Evolutionary conservation across 2,329 filamentous ascomycete genomes (phyloP).

Genomic region (Aspergillus ustus): DNA sequence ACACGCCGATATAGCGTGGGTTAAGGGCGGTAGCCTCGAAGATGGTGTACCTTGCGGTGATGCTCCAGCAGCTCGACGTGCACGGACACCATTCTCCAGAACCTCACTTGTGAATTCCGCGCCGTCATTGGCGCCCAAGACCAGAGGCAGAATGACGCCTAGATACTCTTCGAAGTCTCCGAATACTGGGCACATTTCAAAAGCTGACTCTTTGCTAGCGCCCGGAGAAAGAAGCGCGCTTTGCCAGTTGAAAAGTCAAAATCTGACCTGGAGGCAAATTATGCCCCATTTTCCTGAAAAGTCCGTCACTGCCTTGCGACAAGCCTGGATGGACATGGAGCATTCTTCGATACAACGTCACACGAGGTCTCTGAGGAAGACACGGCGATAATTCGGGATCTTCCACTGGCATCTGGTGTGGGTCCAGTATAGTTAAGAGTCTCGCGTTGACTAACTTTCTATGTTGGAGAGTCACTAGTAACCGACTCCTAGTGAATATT

Average conservation of each 20-base stretch:
- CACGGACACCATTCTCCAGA: constrained; percentile 9
- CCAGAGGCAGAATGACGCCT: constrained; percentile 13
- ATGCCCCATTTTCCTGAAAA: constrained; percentile 14
- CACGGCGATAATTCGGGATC: constrained; percentile 4
- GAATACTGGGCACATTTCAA: constrained; percentile 12
- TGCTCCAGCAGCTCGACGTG: constrained; percentile 8
- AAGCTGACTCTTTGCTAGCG: constrained; percentile 8
- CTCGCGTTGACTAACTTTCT: too few species aligned
- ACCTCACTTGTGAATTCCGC: constrained; percentile 7
- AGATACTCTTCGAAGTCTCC: constrained; percentile 12
- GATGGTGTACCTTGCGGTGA: neutral
- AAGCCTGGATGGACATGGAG: constrained; percentile 12
- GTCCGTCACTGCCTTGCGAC: constrained; percentile 9
- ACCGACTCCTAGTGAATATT: too few species aligned
- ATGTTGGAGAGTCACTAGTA: too few species aligned
- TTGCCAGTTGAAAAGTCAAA: constrained; percentile 12
- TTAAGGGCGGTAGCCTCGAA: neutral
- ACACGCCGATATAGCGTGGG: too few species aligned
- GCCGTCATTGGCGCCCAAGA: constrained; percentile 9
- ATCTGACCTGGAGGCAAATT: constrained; percentile 14
- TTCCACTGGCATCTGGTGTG: constrained; percentile 6
- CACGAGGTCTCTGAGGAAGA: constrained; percentile 1
- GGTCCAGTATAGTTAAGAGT: too few species aligned
- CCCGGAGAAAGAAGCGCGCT: constrained; percentile 12
- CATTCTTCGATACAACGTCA: constrained; percentile 7